These are phyloP conservation scores for Geosmithia morbida DNA, from an alignment of 2,329 filamentous ascomycete species.

Conservation along the genomic window DNA sequence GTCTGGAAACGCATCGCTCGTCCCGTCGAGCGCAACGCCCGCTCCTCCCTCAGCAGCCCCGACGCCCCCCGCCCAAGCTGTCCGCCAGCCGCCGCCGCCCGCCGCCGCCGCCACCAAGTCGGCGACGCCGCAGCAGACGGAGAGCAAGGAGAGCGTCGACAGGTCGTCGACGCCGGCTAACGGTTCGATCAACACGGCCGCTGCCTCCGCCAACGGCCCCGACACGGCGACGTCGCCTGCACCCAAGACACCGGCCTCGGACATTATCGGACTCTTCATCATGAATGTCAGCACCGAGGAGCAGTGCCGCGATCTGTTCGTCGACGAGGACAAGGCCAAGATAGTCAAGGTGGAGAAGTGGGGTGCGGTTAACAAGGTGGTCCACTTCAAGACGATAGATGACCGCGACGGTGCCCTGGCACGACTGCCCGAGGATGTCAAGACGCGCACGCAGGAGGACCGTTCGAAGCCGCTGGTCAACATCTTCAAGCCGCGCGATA, in stretches of 20 bases:
- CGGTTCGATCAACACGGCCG: constrained; percentile 27
- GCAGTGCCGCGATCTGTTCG: constrained; percentile 67
- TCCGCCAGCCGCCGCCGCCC: constrained; percentile 21
- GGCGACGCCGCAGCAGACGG: constrained; percentile 33
- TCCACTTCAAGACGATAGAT: constrained; percentile 66
- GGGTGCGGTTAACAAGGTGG: constrained; percentile 68
- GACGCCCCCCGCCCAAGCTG: constrained; percentile 15
- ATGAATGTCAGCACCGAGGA: constrained; percentile 75
- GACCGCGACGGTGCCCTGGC: constrained; percentile 70
- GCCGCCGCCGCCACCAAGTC: constrained; percentile 22
- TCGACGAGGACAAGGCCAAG: constrained; percentile 69
- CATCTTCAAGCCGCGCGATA: constrained; percentile 59
- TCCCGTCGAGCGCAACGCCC: constrained; percentile 18
- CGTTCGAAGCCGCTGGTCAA: constrained; percentile 71
- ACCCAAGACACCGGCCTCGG: constrained; percentile 41
- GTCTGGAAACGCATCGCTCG: constrained; percentile 19
- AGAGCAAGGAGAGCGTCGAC: constrained; percentile 34
- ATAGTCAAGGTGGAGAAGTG: constrained; percentile 68
- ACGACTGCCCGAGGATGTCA: constrained; percentile 60
- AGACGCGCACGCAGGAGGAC: constrained; percentile 57
- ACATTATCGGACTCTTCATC: constrained; percentile 76
- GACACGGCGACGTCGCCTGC: constrained; percentile 43
- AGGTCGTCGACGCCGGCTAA: constrained; percentile 36
- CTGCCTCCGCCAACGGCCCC: constrained; percentile 13
- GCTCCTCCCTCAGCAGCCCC: constrained; percentile 19